phyloP scores from a whole-genome alignment of 2,329 filamentous ascomycete species.

The Talaromyces sp. region DNA sequence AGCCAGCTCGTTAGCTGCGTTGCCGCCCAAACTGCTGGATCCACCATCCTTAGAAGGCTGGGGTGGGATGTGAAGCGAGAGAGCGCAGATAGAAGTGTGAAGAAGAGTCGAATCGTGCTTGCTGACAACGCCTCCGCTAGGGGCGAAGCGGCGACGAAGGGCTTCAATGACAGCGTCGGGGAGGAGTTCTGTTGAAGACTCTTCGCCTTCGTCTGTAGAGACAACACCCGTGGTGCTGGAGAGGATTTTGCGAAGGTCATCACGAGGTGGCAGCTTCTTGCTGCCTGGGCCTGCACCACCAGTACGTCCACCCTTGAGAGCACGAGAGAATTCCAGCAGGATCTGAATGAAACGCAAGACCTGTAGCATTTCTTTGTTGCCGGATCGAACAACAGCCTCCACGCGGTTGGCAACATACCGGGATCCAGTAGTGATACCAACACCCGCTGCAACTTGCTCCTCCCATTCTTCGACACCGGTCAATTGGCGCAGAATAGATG shows the following conservation, averaged over 20 bases:
- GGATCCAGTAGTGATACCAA: conserved; percentile 42
- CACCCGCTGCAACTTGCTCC: conserved; percentile 38
- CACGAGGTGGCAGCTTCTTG: conserved; percentile 44
- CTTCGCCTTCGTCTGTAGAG: conserved; percentile 15
- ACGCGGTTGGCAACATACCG: conserved; percentile 51
- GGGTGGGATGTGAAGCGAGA: conserved; percentile 50
- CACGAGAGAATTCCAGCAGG: conserved; percentile 46
- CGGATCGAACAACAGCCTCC: conserved; percentile 40
- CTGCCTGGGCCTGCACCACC: conserved; percentile 32
- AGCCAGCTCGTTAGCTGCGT: conserved; percentile 41
- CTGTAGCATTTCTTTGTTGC: conserved; percentile 46
- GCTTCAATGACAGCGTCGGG: conserved; percentile 45
- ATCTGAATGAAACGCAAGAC: conserved; percentile 49
- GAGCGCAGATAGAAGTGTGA: conserved; percentile 49
- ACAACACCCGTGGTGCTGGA: conserved; percentile 26
- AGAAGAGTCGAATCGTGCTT: conserved; percentile 47
- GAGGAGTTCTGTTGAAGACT: conserved; percentile 25
- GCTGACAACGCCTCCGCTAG: conserved; percentile 37
- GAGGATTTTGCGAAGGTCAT: conserved; percentile 43
- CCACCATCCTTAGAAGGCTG: conserved; percentile 41
- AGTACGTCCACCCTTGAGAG: conserved; percentile 33
- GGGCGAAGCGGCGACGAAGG: conserved; percentile 46
- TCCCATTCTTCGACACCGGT: conserved; percentile 48
- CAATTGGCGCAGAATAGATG: conserved; percentile 45
- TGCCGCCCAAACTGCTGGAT: conserved; percentile 38